Evolutionary conservation across 1,284 basidiomycete genomes (phyloP).

Genomic region (Cryptococcus maquisensis): DNA sequence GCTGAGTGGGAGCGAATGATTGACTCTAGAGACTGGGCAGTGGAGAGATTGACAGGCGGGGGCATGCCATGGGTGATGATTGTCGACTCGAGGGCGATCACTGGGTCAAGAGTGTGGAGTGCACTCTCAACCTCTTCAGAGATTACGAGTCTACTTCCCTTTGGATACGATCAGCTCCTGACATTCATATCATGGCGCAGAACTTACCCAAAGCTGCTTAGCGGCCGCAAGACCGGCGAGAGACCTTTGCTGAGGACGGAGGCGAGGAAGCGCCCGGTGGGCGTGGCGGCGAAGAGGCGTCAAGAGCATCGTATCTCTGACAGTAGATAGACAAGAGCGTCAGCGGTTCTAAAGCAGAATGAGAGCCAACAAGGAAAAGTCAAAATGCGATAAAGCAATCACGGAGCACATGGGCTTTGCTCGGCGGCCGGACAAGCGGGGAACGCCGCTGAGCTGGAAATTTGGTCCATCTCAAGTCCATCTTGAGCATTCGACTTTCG

Average conservation of each 20-base stretch:
- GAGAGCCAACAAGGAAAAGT: background rate
- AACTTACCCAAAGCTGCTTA: too few species aligned
- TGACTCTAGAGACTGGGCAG: slow-evolving; percentile 67
- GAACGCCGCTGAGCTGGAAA: too few species aligned
- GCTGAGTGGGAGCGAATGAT: slow-evolving; percentile 74
- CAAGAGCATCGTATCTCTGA: too few species aligned
- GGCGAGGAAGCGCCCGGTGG: too few species aligned
- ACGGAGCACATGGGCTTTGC: background rate
- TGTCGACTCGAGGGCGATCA: slow-evolving; percentile 64
- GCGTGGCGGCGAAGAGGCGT: too few species aligned
- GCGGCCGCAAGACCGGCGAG: too few species aligned
- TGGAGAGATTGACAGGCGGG: slow-evolving; percentile 69
- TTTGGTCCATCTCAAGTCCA: background rate
- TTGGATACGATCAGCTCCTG: background rate
- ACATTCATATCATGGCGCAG: too few species aligned
- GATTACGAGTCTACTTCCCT: slow-evolving; percentile 32
- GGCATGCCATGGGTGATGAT: slow-evolving; percentile 91
- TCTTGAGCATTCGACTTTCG: background rate
- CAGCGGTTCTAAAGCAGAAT: too few species aligned
- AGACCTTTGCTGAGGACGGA: too few species aligned
- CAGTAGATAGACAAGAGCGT: too few species aligned
- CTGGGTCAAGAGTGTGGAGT: slow-evolving; percentile 52
- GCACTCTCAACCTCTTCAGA: slow-evolving; percentile 70
- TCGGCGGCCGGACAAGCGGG: too few species aligned
- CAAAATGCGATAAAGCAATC: too few species aligned